Evolutionary conservation across 306 rosid species (phyloP).

Genomic region (Prunus mira): DNA sequence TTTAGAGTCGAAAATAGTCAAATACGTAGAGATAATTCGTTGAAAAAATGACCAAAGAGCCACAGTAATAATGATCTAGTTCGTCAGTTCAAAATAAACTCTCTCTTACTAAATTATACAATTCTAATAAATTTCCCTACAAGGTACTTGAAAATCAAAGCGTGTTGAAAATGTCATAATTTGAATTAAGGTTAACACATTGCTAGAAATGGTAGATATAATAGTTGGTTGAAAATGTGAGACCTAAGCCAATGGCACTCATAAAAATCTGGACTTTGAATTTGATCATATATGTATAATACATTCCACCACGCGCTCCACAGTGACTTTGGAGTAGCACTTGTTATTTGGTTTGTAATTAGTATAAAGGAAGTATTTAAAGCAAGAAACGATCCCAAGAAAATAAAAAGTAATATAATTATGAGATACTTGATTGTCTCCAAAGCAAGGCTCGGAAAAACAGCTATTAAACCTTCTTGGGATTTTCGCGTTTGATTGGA

Average conservation of each 20-base stretch:
- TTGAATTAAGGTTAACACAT: neutral
- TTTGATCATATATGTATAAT: neutral
- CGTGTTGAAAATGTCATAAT: neutral
- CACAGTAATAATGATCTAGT: too few species aligned
- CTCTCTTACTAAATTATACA: too few species aligned
- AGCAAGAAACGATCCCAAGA: constrained; percentile 66
- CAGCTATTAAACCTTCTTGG: constrained; percentile 60
- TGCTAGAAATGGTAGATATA: neutral
- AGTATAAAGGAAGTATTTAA: constrained; percentile 35
- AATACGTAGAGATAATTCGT: too few species aligned
- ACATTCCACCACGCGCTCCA: constrained; percentile 55
- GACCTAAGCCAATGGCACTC: neutral
- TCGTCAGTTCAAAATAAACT: too few species aligned
- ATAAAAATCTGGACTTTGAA: neutral
- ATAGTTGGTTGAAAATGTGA: neutral
- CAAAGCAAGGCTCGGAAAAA: constrained; percentile 65
- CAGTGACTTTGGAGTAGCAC: constrained; percentile 3
- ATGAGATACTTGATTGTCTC: constrained; percentile 56
- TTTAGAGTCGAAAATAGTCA: too few species aligned
- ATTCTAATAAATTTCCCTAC: too few species aligned
- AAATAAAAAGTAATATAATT: constrained; percentile 28
- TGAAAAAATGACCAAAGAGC: too few species aligned
- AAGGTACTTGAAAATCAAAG: too few species aligned
- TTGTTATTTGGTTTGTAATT: constrained; percentile 13
- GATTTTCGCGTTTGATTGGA: constrained; percentile 65